Evolutionary conservation across 192 early-diverging fungal genomes (phyloP).

Genomic region (Mortierella antarctica): DNA sequence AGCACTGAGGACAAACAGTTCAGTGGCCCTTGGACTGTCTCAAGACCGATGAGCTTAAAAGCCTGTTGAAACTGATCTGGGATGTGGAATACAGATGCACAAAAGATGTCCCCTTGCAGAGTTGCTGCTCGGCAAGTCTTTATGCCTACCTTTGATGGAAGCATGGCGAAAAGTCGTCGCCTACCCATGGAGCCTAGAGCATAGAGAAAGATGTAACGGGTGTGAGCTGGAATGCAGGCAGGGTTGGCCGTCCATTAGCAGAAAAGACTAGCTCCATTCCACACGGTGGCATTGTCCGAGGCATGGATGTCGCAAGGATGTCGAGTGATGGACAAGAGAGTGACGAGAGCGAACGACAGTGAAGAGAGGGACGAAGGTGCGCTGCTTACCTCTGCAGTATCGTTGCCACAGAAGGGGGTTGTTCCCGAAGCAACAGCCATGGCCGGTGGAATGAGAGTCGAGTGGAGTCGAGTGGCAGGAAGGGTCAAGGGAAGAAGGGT

Average conservation of each 20-base stretch:
- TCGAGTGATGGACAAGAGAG: neutral
- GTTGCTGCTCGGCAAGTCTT: neutral
- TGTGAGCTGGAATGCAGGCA: neutral
- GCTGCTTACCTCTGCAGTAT: constrained; percentile 31
- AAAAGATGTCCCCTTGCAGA: neutral
- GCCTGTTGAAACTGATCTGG: too few relatives aligned
- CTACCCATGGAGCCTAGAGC: constrained; percentile 31
- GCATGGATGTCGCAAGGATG: neutral
- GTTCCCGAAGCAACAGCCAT: constrained; percentile 21
- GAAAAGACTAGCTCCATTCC: too few relatives aligned
- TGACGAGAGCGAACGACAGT: too few relatives aligned
- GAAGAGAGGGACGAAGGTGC: neutral
- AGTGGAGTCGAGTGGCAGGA: constrained; percentile 6
- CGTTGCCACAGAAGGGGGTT: constrained; percentile 30
- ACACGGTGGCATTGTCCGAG: too few relatives aligned
- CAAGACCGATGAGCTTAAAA: too few relatives aligned
- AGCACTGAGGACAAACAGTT: too few relatives aligned
- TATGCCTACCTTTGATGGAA: constrained; percentile 43
- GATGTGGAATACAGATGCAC: neutral
- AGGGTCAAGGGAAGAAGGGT: neutral
- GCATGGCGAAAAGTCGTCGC: constrained; percentile 51
- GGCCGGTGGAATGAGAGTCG: constrained; percentile 13
- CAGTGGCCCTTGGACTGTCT: too few relatives aligned
- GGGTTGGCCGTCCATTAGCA: too few relatives aligned
- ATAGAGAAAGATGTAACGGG: neutral